phyloP scores from a whole-genome alignment of 768 basidiomycete species.

The Amanita exitialis region DNA sequence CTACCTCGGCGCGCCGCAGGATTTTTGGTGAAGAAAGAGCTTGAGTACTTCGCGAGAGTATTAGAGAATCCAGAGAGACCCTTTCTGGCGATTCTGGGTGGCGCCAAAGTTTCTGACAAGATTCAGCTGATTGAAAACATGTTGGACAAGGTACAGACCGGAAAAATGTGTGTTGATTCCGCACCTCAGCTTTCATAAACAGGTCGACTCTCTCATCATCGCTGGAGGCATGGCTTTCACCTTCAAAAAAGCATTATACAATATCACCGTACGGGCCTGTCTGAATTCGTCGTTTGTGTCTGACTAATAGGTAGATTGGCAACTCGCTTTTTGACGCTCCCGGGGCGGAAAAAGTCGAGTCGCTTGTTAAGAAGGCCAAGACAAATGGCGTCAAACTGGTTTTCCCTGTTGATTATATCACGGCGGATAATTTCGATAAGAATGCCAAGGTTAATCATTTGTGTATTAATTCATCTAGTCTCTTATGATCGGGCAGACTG shows the following conservation, averaged over 20 bases:
- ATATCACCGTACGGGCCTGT: slow-evolving; percentile 44
- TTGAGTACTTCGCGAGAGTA: slow-evolving; percentile 97
- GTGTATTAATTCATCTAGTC: background rate
- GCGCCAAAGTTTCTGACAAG: slow-evolving; percentile 98
- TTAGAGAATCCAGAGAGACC: slow-evolving; percentile 90
- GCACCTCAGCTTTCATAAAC: background rate
- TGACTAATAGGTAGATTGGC: slow-evolving; percentile 59
- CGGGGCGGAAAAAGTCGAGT: slow-evolving; percentile 78
- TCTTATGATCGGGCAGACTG: slow-evolving; percentile 35
- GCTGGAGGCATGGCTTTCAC: slow-evolving; percentile 99
- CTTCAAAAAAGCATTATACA: slow-evolving; percentile 84
- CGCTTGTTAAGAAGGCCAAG: slow-evolving; percentile 86
- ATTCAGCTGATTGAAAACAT: slow-evolving; percentile 98
- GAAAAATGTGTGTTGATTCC: background rate
- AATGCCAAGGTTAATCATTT: slow-evolving; percentile 59
- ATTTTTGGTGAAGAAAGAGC: slow-evolving; percentile 96
- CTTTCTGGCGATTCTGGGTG: slow-evolving; percentile 97
- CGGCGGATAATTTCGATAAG: slow-evolving; percentile 92
- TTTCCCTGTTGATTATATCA: slow-evolving; percentile 92
- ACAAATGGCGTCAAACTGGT: slow-evolving; percentile 87
- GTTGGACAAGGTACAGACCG: slow-evolving; percentile 75
- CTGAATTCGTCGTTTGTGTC: background rate
- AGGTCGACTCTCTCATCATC: slow-evolving; percentile 95
- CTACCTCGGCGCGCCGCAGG: slow-evolving; percentile 89
- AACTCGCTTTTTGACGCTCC: slow-evolving; percentile 87